phyloP scores from a whole-genome alignment of 75 land plant species.

The Pseudotsuga menziesii region DNA sequence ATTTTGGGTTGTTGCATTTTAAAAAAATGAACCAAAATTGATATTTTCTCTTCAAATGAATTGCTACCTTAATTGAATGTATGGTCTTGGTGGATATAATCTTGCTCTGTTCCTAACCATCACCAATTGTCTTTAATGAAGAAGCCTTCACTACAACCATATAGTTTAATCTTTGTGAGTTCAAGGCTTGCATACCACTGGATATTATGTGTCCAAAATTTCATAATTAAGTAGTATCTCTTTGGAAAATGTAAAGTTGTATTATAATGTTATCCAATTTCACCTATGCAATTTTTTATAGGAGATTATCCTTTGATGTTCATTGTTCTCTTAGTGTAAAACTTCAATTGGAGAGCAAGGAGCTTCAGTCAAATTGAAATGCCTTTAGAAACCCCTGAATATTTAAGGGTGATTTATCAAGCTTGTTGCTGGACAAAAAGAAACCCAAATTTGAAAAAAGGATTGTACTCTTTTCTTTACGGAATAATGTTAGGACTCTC shows the following conservation, averaged over 20 bases:
- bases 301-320: too few relatives aligned
- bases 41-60: slow-evolving; percentile 3
- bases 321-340: too few relatives aligned
- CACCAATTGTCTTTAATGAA: background rate
- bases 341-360: too few relatives aligned
- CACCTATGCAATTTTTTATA: slow-evolving; percentile 8
- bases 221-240: background rate
- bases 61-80: background rate
- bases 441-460: too few relatives aligned
- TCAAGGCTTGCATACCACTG: background rate
- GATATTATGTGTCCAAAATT: slow-evolving; percentile 6
- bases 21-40: slow-evolving; percentile 6
- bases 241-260: background rate
- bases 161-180: background rate
- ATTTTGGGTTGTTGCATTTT: slow-evolving; percentile 12
- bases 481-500: too few relatives aligned
- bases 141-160: background rate
- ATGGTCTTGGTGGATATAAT: background rate
- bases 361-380: too few relatives aligned
- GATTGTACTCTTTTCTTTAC: too few relatives aligned
- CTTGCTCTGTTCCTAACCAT: background rate
- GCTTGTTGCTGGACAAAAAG: too few relatives aligned
- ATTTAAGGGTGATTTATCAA: too few relatives aligned
- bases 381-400: too few relatives aligned
- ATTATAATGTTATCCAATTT: slow-evolving; percentile 5